phyloP scores from a whole-genome alignment of 2,329 filamentous ascomycete species.

The Alternaria sp. region DNA sequence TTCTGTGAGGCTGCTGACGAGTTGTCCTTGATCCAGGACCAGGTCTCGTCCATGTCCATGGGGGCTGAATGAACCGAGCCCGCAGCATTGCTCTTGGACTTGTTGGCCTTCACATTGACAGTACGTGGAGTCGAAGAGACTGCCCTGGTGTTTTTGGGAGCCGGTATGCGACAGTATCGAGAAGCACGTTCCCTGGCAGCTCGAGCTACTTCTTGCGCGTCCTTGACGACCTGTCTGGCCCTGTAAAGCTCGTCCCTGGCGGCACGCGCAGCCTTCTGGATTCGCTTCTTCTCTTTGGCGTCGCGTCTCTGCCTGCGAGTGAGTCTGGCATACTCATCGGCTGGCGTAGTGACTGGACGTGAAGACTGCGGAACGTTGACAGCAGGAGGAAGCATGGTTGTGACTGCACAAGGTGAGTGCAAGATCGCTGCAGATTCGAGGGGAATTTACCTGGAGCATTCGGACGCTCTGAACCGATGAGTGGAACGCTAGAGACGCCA shows the following conservation, averaged over 20 bases:
- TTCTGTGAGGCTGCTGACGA: background rate
- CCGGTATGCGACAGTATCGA: background rate
- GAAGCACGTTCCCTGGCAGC: background rate
- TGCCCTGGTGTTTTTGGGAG: background rate
- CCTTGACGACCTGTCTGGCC: background rate
- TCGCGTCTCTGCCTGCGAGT: background rate
- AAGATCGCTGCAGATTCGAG: background rate
- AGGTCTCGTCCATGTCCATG: background rate
- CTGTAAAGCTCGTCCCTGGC: background rate
- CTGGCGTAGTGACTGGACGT: background rate
- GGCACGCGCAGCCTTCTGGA: background rate
- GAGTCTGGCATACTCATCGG: background rate
- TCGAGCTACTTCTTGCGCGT: background rate
- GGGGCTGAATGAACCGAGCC: background rate
- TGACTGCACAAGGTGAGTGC: background rate
- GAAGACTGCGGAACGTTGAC: background rate
- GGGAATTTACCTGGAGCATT: background rate
- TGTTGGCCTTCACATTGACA: background rate
- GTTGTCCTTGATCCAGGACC: background rate
- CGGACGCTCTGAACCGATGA: background rate
- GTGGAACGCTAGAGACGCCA: background rate
- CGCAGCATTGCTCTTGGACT: background rate
- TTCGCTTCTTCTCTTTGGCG: background rate
- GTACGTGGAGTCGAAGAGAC: background rate
- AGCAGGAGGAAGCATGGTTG: background rate